Evolutionary conservation across 805 yeast species (phyloP), one percentile per base, ranked within the genome.

Genomic region (Lipomyces yamadae): DNA sequence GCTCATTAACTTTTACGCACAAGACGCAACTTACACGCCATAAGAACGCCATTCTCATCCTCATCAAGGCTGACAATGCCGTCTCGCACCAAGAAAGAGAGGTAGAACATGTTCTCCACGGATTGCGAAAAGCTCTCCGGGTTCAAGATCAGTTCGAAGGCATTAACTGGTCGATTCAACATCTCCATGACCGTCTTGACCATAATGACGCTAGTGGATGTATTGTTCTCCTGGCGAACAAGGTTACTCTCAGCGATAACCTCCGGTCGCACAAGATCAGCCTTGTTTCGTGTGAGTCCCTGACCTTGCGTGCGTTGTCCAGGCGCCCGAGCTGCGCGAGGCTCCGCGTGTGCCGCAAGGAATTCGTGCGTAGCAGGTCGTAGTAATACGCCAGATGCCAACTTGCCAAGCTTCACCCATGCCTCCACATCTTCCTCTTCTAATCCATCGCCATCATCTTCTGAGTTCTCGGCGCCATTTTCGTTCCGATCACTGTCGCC

Each of bases 61-160:
- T 81, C 82, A n/a, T 81, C 85, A 30, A 92, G 71, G 32, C 80
- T 78, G 45, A 92, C 76, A 71, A 81, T 85, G 0, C 90, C 92
- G 72, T 91, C 96, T 72, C 88, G 85, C 1, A 92, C 85, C 56
- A 94, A 78, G 73, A 93, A 92, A 75, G 97, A 89, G 0, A 91
- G 83, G 73, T 88, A 90, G 73, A 93, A 93, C 72, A 94, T 78
- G 74, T 91, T 92, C 76, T 94, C 98, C 1, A 93, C 87, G 0
- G 92, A 84, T 75, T 88, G 92, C 0, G 89, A 81, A 76, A 88
- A 93, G 5, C 94, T 88, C 15, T 78, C 68, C 0, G 97, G 97
- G 75, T 94, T 87, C 24, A 93, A 80, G 60, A 91, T 84, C 71
- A 90, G 88, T 68, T 82, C 80, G 74, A 85, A 91, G 57, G 92